Percentiles rank a stretch among this genome's conserved stretches.
Conservation (phyloP, 805 yeast genomes). For the Sugiyamaella qingdaonensis region DNA sequence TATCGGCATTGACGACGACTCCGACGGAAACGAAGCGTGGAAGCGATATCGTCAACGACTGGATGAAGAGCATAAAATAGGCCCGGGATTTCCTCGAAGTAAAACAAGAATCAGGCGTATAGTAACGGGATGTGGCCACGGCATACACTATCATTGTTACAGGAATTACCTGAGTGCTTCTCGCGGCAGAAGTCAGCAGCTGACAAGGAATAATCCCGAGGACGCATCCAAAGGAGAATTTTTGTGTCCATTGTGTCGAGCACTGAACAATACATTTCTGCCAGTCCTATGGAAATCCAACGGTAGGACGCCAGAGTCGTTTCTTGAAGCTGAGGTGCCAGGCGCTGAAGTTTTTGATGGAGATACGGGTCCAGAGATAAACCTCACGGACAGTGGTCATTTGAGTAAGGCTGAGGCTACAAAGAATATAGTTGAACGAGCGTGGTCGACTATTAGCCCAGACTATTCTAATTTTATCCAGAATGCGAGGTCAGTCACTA, state of each 20-base stretch:
- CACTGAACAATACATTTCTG: constrained; percentile 75
- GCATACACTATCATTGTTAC: constrained; percentile 82
- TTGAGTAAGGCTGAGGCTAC: neutral
- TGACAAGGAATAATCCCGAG: constrained; percentile 80
- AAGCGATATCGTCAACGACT: constrained; percentile 31
- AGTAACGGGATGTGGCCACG: constrained; percentile 85
- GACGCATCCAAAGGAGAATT: constrained; percentile 66
- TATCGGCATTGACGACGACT: constrained; percentile 11
- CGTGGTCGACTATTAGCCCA: neutral
- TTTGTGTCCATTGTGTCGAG: constrained; percentile 87
- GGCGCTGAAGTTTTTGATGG: neutral
- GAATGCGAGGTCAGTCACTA: neutral
- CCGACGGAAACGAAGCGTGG: constrained; percentile 34
- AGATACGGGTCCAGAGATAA: neutral
- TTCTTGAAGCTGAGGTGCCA: neutral
- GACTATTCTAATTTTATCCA: neutral
- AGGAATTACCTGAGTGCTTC: constrained; percentile 52
- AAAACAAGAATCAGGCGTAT: constrained; percentile 30
- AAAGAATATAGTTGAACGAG: neutral
- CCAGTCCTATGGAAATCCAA: constrained; percentile 66
- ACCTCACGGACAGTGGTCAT: no score
- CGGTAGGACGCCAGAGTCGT: constrained; percentile 20
- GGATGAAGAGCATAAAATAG: constrained; percentile 44
- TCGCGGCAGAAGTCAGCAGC: constrained; percentile 56
- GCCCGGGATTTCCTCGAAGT: constrained; percentile 61